Percentiles rank a stretch among this genome's conserved stretches.
Evolutionary conservation across 768 basidiomycete species (phyloP).

Genomic region (Lentinula guzmanii): DNA sequence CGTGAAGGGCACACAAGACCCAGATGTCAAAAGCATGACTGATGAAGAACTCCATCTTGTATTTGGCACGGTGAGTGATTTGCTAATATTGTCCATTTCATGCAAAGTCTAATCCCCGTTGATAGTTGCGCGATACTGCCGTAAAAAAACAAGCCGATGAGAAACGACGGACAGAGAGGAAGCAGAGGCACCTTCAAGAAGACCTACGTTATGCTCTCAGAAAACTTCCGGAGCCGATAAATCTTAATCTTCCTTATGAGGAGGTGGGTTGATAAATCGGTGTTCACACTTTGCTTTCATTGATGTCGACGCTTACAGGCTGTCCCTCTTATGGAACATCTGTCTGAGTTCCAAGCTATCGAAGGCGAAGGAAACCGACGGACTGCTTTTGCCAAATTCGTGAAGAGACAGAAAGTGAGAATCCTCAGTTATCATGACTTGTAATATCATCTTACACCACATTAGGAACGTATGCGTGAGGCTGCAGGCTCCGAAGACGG

Average conservation of each 20-base stretch:
- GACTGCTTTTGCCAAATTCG: slow-evolving; percentile 80
- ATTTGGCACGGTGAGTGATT: slow-evolving; percentile 52
- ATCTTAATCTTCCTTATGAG: slow-evolving; percentile 72
- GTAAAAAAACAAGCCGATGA: slow-evolving; percentile 79
- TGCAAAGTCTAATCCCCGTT: not conserved
- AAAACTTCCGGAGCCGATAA: slow-evolving; percentile 79
- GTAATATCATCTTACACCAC: not conserved
- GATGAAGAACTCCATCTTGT: slow-evolving; percentile 51
- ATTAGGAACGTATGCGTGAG: slow-evolving; percentile 72
- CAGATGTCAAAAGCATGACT: slow-evolving; percentile 38
- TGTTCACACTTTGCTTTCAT: not conserved
- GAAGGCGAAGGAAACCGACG: slow-evolving; percentile 83
- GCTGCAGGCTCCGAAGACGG: slow-evolving; percentile 73
- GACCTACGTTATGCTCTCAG: slow-evolving; percentile 94
- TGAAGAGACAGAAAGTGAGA: slow-evolving; percentile 83
- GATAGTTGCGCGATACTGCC: slow-evolving; percentile 67
- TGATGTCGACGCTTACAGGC: slow-evolving; percentile 34
- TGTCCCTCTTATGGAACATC: slow-evolving; percentile 69
- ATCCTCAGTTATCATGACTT: slow-evolving; percentile 7
- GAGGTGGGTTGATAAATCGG: slow-evolving; percentile 44
- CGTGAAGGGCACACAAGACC: slow-evolving; percentile 52
- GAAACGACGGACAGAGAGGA: slow-evolving; percentile 78
- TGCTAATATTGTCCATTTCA: not conserved
- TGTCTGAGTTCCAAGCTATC: slow-evolving; percentile 82
- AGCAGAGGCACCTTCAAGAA: slow-evolving; percentile 84